phyloP scores from a whole-genome alignment of 768 basidiomycete genomes.

The Trametopsis cervina region DNA sequence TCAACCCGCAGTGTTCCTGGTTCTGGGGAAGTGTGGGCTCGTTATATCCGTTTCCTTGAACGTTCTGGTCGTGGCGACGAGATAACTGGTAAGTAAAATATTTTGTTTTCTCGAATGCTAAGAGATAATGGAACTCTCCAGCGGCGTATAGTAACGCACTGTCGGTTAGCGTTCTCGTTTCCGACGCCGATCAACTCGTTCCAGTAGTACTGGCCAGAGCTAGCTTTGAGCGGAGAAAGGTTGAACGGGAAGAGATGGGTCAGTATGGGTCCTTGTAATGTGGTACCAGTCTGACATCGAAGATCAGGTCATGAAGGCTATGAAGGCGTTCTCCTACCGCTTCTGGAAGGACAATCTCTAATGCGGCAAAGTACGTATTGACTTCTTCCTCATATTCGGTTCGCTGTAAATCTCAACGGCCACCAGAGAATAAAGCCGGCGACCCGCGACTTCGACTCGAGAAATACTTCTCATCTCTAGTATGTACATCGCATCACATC shows the following conservation, averaged over 20 bases:
- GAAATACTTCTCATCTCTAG: slow-evolving; percentile 71
- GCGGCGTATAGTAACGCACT: slow-evolving; percentile 56
- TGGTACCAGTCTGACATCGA: neutral
- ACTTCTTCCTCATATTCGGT: too few relatives aligned
- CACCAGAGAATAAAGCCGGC: slow-evolving; percentile 28
- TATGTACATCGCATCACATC: slow-evolving; percentile 37
- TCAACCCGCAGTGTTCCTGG: slow-evolving; percentile 69
- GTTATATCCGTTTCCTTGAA: slow-evolving; percentile 66
- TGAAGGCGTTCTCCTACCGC: slow-evolving; percentile 43
- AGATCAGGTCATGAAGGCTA: slow-evolving; percentile 37
- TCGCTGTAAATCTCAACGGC: too few relatives aligned
- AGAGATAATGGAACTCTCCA: slow-evolving; percentile 21
- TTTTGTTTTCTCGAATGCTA: neutral
- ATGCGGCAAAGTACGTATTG: slow-evolving; percentile 50
- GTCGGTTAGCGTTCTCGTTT: slow-evolving; percentile 43
- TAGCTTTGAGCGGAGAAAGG: slow-evolving; percentile 51
- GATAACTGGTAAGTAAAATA: slow-evolving; percentile 8
- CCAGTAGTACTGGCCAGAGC: slow-evolving; percentile 58
- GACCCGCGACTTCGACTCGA: slow-evolving; percentile 79
- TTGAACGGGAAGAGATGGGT: slow-evolving; percentile 43
- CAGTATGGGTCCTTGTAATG: slow-evolving; percentile 5
- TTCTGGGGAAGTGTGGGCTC: slow-evolving; percentile 74
- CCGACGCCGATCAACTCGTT: slow-evolving; percentile 58
- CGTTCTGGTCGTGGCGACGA: slow-evolving; percentile 28
- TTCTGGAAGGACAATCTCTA: slow-evolving; percentile 65